Evolutionary conservation across 495 filamentous ascomycete genomes (phyloP), one percentile per base, ranked within the genome.

Genomic region (Pseudoneurospora amorphoporcata): DNA sequence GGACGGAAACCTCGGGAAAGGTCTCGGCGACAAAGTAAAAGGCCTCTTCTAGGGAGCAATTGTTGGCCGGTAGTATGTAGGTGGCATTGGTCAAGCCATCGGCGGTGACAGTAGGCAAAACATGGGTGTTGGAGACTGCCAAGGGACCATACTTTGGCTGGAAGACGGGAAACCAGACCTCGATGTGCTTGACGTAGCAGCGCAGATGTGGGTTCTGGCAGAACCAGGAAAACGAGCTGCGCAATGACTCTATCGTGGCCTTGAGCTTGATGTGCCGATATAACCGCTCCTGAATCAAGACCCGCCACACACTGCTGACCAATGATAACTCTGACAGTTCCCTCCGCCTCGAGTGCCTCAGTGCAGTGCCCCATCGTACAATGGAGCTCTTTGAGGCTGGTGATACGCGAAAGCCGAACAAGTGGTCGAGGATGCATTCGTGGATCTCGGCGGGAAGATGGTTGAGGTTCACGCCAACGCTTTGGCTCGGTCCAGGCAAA

Each of bases 181-280:
- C 90, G 71, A 92, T 84, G 77, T 92, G 90, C 69, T 89, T 89
- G 71, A 92, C 88, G 69, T 91, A 88, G 4, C 79, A 71, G 39
- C 85, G 82, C 4, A 93, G 84, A 74, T 91, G 88, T 29, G 86
- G 83, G 69, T 90, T 84, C 16, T 77, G 73, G 10, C 80, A 75
- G 71, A 93, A 91, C 84, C 88, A 92, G 23, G 78, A 75, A 73
- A 83, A 82, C 8, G 88, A 85, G 53, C 86, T 83, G 10, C 84
- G 79, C 61, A 91, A 78, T 14, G 85, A 89, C 2, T 85, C 81
- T n/a, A 84, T 81, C 6, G 90, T 92, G 4, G 89, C 90, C 77
- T 92, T 91, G 75, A 93, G 81, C 79, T 92, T 91, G 80, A 92
- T 88, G 78, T 92, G 90, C 68, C 90, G 83, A 78, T 90, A 93